Evolutionary conservation across 1,284 basidiomycete genomes (phyloP), one percentile per base, ranked within the genome.

Genomic region (Athelia psychrophila): DNA sequence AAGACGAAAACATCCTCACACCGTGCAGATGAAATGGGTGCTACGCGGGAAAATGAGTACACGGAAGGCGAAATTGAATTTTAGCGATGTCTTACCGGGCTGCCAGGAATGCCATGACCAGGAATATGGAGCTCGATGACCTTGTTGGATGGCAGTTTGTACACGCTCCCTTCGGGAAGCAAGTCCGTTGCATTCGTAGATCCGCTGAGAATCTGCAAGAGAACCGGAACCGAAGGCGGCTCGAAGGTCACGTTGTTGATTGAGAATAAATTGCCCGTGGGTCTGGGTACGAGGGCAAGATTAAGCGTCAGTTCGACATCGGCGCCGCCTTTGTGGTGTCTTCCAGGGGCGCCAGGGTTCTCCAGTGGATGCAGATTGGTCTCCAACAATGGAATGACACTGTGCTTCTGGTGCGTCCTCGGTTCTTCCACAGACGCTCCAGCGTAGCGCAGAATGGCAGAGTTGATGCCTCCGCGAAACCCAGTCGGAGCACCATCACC

Each of bases 391-490:
- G 55, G 50, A 27, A 55, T 55, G 15, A 42, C 44, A 22, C 51
- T 48, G 30, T 44, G 30, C 22, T 25, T 47, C 36, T 49, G 51
- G 5, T 51, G 49, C 2, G 65, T 35, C 5, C 48, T 53, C 4
- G 61, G 57, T 9, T 58, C 54, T 9, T 27, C 38, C 40, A 47
- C 27, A 22, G 35, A 35, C 4, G 74, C 73, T 12, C 69, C 66
- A 19, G 51, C 54, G 52, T 77, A 77, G 20, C 73, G 72, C 6
- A 78, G 60, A 49, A 78, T 75, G 3, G 72, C 76, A 32, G 69
- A 72, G 52, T 75, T 75, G 38, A 70, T 58, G 1, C 68, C 67
- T 20, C 60, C 60, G 2, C 42, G 51, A 38, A 61, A 64, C 8
- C 56, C 55, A 1, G 54, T 50, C 8, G 53, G 52, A 3, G 62